These are phyloP conservation scores for Aspergillus luchuensis DNA, from an alignment of 2,329 filamentous ascomycete species.

Conservation along the genomic window DNA sequence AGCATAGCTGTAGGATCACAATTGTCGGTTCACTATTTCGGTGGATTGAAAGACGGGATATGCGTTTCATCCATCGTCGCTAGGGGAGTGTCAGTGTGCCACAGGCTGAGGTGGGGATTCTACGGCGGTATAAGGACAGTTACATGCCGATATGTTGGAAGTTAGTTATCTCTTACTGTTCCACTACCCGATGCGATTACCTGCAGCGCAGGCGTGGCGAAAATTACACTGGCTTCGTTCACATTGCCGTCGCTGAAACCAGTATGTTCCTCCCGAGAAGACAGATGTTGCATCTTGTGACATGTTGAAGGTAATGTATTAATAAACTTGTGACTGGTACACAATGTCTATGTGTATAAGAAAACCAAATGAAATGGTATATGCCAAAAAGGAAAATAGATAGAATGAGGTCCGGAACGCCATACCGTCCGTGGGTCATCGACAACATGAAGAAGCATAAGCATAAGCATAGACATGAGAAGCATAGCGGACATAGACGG, in stretches of 20 bases:
- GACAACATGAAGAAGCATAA: conserved; percentile 1
- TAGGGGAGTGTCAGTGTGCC: background rate
- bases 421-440: background rate
- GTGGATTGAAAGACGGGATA: too few species aligned
- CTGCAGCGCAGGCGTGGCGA: background rate
- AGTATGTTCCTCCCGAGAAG: background rate
- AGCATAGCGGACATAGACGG: conserved; percentile 1
- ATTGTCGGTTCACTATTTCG: too few species aligned
- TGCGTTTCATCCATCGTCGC: too few species aligned
- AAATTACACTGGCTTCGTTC: background rate
- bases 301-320: background rate
- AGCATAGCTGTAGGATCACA: too few species aligned
- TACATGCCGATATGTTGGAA: background rate
- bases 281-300: background rate
- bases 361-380: background rate
- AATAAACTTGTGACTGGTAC: background rate
- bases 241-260: background rate
- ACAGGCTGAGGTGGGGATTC: background rate
- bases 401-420: background rate
- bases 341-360: conserved; percentile 1
- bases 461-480: background rate
- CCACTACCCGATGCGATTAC: too few species aligned
- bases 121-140: background rate
- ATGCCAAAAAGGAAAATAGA: background rate
- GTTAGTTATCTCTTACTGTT: background rate